These are phyloP conservation scores for Saccharomycopsis microspora DNA, from an alignment of 805 yeast genomes.

Conservation along the genomic window DNA sequence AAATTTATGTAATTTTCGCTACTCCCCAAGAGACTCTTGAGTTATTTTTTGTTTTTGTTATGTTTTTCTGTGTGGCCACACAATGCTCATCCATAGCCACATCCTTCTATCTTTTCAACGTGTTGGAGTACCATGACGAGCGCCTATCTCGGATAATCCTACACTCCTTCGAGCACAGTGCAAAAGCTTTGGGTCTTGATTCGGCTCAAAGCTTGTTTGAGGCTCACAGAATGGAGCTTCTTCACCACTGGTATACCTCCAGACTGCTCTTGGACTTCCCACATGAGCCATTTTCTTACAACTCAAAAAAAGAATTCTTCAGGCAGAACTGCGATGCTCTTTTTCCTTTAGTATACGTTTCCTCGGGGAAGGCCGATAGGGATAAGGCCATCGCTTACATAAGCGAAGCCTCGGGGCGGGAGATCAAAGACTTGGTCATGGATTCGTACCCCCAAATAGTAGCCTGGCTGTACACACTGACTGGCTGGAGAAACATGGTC, in stretches of 20 bases:
- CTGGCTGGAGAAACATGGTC: constrained; percentile 27
- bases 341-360: constrained; percentile 16
- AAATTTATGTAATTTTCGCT: not conserved
- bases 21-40: not conserved
- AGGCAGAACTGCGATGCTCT: constrained; percentile 26
- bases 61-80: no score
- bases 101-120: no score
- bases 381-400: not conserved
- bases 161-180: constrained; percentile 18
- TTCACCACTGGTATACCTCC: constrained; percentile 9
- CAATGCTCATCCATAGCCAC: no score
- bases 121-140: not conserved
- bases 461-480: constrained; percentile 31
- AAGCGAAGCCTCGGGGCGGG: not conserved
- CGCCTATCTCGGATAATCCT: constrained; percentile 24
- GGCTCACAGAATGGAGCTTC: constrained; percentile 2
- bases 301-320: constrained; percentile 23
- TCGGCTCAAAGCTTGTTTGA: not conserved
- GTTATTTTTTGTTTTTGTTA: not conserved
- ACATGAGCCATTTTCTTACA: constrained; percentile 27
- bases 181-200: not conserved
- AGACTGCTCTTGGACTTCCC: constrained; percentile 11
- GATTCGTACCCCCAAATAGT: constrained; percentile 29
- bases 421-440: constrained; percentile 18
- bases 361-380: not conserved